Base-by-base conservation (phyloP, 106 monocot genomes). In the Allium cepa region DNA sequence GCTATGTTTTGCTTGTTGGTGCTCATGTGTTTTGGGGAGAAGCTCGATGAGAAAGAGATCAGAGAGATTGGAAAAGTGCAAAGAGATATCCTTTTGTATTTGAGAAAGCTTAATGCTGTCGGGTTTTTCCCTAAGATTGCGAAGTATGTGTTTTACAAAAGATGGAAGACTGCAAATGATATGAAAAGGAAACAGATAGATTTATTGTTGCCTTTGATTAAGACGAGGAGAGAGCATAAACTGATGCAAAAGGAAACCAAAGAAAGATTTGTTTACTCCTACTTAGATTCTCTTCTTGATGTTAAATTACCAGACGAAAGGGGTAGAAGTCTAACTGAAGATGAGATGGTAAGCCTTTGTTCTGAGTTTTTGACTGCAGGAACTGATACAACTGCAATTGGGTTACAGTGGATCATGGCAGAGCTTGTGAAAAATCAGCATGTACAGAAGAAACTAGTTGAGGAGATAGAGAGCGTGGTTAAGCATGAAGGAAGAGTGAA, bases 401-500 rank as follows among this genome's bases (percentile, higher is more conserved):
- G 75, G 11, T 67, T 83, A 7, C 62, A 79, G 47, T 83, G 83
- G 83, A 83, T 75, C 71, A 83, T 83, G 79, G 83, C 83, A 17
- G 62, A 79, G 26, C 47, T 83, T 10, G 78, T 78, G 56, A 69
- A 69, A 62, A 18, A 79, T 47, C 79, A 16, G 17, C 50, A 45
- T 1, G 27, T 79, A 10, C 83, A 83, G 59, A 14, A 11, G 11
- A 72, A 66, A 57, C 68, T 79, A 1, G 1, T 11, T 36, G 71
- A 72, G 11, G 83, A 83, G 75, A 75, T 83, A 27, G 68, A 67
- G 17, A 15, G 10, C 14, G 56, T 57, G 57, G 52, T 36, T 1
- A 14, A 47, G 56, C 9, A 16, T 13, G 28, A 5, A 50, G 26
- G 60, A 50, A 7, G 15, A 10, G 17, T 68, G 27, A 47, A 28